Conservation (phyloP, 2,329 filamentous ascomycete genomes). For the Sarocladium strictum region DNA sequence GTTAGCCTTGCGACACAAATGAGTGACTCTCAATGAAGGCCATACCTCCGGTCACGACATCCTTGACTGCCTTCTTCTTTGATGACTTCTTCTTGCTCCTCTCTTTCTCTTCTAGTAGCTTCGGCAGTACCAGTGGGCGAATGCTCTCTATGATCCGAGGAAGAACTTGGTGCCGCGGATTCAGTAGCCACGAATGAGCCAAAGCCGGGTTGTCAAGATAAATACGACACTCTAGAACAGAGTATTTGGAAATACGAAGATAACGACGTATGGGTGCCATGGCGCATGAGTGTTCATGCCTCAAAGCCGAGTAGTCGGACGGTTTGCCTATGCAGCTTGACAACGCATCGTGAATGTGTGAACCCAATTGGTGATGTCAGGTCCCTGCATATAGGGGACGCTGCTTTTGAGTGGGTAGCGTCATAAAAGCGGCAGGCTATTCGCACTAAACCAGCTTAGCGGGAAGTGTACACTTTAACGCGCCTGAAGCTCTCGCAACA, state of each 20-base stretch:
- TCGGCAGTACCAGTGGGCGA: constrained; percentile 80
- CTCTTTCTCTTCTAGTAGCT: constrained; percentile 79
- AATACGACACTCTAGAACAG: constrained; percentile 92
- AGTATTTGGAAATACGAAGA: constrained; percentile 85
- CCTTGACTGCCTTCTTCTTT: constrained; percentile 77
- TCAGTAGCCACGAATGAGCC: constrained; percentile 76
- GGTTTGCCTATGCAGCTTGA: background rate
- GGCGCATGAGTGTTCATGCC: too few species aligned
- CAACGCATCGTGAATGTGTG: background rate
- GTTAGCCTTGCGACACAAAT: background rate
- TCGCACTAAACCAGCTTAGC: background rate
- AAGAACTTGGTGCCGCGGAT: constrained; percentile 68
- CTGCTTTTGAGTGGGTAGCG: background rate
- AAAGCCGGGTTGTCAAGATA: constrained; percentile 90
- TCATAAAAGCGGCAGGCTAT: background rate
- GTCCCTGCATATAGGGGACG: background rate
- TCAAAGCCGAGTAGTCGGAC: too few species aligned
- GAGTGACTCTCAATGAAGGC: background rate
- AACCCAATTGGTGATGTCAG: constrained; percentile 1
- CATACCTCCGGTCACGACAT: constrained; percentile 74
- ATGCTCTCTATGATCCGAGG: constrained; percentile 79
- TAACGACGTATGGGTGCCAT: constrained; percentile 91
- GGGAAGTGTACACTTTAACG: background rate
- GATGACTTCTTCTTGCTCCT: constrained; percentile 49
- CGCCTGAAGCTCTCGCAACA: constrained; percentile 1